Evolutionary conservation across 2,329 filamentous ascomycete genomes (phyloP), one percentile per base, ranked within the genome.

Genomic region (Lecanicillium sp.): DNA sequence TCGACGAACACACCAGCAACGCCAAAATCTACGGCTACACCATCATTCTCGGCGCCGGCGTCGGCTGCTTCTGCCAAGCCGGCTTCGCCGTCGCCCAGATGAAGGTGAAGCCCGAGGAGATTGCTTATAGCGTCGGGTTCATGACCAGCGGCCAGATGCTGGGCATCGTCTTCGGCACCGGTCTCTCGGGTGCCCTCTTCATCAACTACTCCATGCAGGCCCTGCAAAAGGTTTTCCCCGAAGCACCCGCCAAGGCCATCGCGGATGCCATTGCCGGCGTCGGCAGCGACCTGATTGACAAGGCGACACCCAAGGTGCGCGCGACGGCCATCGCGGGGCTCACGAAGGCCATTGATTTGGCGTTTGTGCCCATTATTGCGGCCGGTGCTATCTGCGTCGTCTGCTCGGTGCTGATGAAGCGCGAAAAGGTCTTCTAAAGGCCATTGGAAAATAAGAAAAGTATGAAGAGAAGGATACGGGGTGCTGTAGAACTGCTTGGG

Each of bases 41-140:
- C 3, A 49, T 67, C 11, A 43, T 72, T 3, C 41, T 68, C 1
- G 67, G 60, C 2, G 45, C 62, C 7, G 66, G 67, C 1, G 51
- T 51, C 2, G 67, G 66, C 11, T 46, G 48, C 4, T 58, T 49
- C 30, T 48, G 58, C 3, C 54, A 60, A 33, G 51, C 56, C 1
- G 48, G 50, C 3, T 65, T 61, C 44, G 46, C 58, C 1, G 52
- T 65, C 9, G 55, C 51, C 0, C 55, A 59, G 29, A 49, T 52
- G 0, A 54, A 57, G 5, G 56, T 63, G 2, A 25, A 44, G 2
- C 46, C 53, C 3, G 28, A 47, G 3, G 48, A 60, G 7, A 47
- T 59, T 5, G 43, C 52, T 3, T 43, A 52, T 9, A 57, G 52
- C 3, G 56, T 66, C 9, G 57, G 59, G 2, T 60, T 58, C 47